phyloP scores from a whole-genome alignment of 163 green algal genomes.

The Chlamydomonas reinhardtii region DNA sequence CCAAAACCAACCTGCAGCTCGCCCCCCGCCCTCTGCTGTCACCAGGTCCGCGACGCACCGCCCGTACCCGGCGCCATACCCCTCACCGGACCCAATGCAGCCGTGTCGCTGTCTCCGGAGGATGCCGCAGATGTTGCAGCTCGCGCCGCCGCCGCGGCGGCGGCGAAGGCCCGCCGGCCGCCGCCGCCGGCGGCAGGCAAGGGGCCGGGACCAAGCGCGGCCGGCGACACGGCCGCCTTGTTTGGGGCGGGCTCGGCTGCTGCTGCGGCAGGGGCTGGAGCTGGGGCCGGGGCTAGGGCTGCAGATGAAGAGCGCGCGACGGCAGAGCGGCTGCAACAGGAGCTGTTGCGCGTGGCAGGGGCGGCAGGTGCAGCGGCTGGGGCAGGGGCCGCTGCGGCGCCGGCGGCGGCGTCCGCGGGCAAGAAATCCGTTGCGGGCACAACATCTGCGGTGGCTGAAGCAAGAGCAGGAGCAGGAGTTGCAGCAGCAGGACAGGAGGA shows the following conservation, averaged over 20 bases:
- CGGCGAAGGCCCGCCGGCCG: not conserved
- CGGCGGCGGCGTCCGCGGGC: not conserved
- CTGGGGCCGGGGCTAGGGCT: not conserved
- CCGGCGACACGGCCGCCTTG: not conserved
- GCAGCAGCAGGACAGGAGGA: not conserved
- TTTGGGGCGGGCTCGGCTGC: too few relatives aligned
- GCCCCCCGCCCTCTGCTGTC: too few relatives aligned
- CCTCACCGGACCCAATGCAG: slow-evolving; percentile 12
- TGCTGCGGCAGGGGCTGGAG: too few relatives aligned
- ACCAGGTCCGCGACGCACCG: not conserved
- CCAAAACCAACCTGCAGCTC: too few relatives aligned
- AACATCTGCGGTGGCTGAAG: not conserved
- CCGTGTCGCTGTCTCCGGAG: not conserved
- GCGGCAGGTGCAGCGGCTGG: too few relatives aligned
- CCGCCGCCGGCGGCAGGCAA: not conserved
- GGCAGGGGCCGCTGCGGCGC: not conserved
- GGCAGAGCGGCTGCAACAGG: slow-evolving; percentile 1
- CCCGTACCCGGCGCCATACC: slow-evolving; percentile 23
- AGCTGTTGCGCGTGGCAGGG: not conserved
- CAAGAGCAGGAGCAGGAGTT: not conserved
- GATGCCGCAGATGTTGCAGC: not conserved
- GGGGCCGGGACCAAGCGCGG: not conserved
- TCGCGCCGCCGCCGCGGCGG: not conserved
- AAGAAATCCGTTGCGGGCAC: not conserved
- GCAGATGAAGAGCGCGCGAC: not conserved